Evolutionary conservation across 2,329 filamentous ascomycete genomes (phyloP).

Genomic region (Dactylonectria macrodidyma): DNA sequence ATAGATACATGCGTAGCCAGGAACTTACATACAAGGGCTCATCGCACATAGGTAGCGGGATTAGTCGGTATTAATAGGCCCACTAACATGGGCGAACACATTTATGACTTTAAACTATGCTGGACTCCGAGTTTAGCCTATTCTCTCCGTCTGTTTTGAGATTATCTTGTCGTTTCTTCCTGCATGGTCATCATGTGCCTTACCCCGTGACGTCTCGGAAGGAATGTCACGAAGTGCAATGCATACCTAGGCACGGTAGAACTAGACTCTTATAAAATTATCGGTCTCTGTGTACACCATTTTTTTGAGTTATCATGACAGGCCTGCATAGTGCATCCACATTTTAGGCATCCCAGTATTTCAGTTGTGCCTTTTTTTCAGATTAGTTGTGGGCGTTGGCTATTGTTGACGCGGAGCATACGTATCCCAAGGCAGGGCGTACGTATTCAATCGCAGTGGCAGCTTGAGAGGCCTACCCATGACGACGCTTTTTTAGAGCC

Average conservation of each 20-base stretch:
- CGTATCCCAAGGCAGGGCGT: slow-evolving; percentile 16
- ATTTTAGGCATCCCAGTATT: not conserved
- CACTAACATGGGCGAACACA: not conserved
- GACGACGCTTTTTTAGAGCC: slow-evolving; percentile 20
- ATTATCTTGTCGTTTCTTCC: too few relatives aligned
- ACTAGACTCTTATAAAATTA: not conserved
- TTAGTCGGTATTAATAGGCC: slow-evolving; percentile 15
- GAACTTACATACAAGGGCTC: slow-evolving; percentile 30
- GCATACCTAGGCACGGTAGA: too few relatives aligned
- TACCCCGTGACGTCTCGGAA: too few relatives aligned
- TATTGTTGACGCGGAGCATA: slow-evolving; percentile 28
- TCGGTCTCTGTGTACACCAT: not conserved
- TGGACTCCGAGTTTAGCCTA: not conserved
- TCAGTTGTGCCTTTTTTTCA: not conserved
- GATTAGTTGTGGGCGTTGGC: not conserved
- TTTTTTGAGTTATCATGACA: not conserved
- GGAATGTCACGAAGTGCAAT: too few relatives aligned
- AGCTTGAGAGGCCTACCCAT: slow-evolving; percentile 1
- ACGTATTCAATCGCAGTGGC: slow-evolving; percentile 18
- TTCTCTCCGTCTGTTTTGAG: not conserved
- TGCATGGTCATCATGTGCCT: too few relatives aligned
- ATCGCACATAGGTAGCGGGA: slow-evolving; percentile 21
- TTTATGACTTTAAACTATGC: not conserved
- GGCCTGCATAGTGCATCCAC: too few relatives aligned
- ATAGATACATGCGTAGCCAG: slow-evolving; percentile 23